Percentiles rank a stretch among this genome's conserved stretches.
Conservation (phyloP, 176 grass and related monocot genomes). For the Guadua angustifolia region DNA sequence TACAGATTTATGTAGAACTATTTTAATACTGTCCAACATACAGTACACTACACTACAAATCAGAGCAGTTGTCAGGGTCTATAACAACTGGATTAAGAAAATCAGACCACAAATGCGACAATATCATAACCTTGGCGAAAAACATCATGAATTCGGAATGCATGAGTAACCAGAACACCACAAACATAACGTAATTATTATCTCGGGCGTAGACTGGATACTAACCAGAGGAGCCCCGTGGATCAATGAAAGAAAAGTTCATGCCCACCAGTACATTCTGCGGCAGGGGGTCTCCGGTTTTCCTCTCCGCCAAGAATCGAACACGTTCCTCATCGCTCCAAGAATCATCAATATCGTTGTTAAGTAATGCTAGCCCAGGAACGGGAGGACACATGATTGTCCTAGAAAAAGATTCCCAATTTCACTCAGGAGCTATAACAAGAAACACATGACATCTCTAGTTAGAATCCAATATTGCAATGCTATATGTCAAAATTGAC, state of each 20-base stretch:
- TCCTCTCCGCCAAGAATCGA: conserved; percentile 50
- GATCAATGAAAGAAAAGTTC: conserved; percentile 33
- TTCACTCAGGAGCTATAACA: neutral
- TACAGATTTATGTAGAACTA: neutral
- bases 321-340: conserved; percentile 56
- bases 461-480: neutral
- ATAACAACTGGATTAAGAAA: neutral
- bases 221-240: conserved; percentile 48
- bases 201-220: conserved; percentile 11
- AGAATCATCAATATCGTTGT: conserved; percentile 30
- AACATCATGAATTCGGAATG: neutral
- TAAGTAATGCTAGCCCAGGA: conserved; percentile 4
- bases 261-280: conserved; percentile 42
- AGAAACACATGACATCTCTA: neutral
- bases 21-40: neutral
- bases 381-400: conserved; percentile 37
- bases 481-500: neutral
- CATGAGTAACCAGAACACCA: conserved; percentile 25
- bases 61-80: neutral
- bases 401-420: conserved; percentile 22
- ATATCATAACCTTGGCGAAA: neutral
- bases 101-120: neutral
- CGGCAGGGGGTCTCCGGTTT: conserved; percentile 40
- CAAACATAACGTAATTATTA: neutral
- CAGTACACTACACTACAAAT: conserved; percentile 12